These are phyloP conservation scores for Saturnispora saitoi DNA, from an alignment of 805 yeast species.

Conservation along the genomic window DNA sequence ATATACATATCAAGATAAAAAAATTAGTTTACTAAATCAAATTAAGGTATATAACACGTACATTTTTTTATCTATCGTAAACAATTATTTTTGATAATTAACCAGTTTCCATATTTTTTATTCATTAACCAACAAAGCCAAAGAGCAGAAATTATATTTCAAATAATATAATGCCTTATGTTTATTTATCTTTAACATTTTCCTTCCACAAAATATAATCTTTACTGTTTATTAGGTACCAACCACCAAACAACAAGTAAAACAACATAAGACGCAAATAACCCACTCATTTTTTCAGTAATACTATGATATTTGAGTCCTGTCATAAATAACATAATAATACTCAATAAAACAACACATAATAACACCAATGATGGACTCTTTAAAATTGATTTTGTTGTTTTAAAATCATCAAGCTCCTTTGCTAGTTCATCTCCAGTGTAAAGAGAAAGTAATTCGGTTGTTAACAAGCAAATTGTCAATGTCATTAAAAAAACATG, in stretches of 20 bases:
- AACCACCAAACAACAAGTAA: slow-evolving; percentile 26
- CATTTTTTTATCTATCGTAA: not conserved
- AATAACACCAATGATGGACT: slow-evolving; percentile 25
- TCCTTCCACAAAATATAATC: not conserved
- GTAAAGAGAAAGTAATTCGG: slow-evolving; percentile 39
- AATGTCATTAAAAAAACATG: slow-evolving; percentile 76
- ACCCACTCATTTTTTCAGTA: slow-evolving; percentile 65
- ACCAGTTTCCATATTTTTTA: too few species aligned
- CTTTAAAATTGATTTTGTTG: slow-evolving; percentile 9
- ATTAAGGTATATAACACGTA: not conserved
- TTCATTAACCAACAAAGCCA: too few species aligned
- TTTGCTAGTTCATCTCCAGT: slow-evolving; percentile 11
- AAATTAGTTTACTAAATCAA: slow-evolving; percentile 4
- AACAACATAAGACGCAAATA: slow-evolving; percentile 48
- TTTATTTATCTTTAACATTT: not conserved
- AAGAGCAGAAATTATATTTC: too few species aligned
- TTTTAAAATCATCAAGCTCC: slow-evolving; percentile 2
- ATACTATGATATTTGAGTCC: slow-evolving; percentile 77
- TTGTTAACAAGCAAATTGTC: slow-evolving; percentile 54
- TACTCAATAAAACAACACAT: slow-evolving; percentile 46
- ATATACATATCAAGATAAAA: too few species aligned
- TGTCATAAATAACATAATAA: slow-evolving; percentile 83
- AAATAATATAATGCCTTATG: too few species aligned
- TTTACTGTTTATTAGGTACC: not conserved
- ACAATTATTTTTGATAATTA: not conserved